A percentile compares a stretch with the other conserved stretches of the same genome.
These are phyloP conservation scores for Cordyceps tenuipes DNA, from an alignment of 2,329 filamentous ascomycete genomes.

Conservation along the genomic window DNA sequence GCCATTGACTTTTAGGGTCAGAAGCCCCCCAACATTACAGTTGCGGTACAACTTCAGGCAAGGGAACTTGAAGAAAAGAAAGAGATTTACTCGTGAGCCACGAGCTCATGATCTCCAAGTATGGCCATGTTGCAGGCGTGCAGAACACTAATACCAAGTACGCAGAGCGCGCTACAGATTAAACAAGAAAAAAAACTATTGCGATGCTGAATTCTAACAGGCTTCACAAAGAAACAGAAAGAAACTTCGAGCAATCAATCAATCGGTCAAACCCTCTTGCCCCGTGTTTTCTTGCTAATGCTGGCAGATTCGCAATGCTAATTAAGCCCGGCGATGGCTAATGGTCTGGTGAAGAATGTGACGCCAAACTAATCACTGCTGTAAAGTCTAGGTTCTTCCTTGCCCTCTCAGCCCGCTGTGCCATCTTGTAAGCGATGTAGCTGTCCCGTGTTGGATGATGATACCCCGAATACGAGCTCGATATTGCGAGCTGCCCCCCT, in stretches of 20 bases:
- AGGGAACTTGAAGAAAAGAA: background rate
- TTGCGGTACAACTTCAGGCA: background rate
- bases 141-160: constrained; percentile 8
- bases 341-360: background rate
- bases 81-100: background rate
- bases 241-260: background rate
- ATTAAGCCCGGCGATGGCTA: background rate
- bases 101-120: constrained; percentile 4
- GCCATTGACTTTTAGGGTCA: constrained; percentile 11
- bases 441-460: too few relatives aligned
- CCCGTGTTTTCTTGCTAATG: constrained; percentile 3
- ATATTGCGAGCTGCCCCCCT: too few relatives aligned
- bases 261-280: background rate
- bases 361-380: too few relatives aligned
- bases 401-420: too few relatives aligned
- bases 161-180: constrained; percentile 5
- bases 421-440: too few relatives aligned
- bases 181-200: background rate
- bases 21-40: background rate
- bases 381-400: too few relatives aligned
- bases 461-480: too few relatives aligned
- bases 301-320: background rate
- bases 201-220: constrained; percentile 4
- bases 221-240: background rate
- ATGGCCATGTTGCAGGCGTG: background rate